These are phyloP conservation scores for Neopestalotiopsis sp. DNA, from an alignment of 2,329 filamentous ascomycete species.

Conservation along the genomic window DNA sequence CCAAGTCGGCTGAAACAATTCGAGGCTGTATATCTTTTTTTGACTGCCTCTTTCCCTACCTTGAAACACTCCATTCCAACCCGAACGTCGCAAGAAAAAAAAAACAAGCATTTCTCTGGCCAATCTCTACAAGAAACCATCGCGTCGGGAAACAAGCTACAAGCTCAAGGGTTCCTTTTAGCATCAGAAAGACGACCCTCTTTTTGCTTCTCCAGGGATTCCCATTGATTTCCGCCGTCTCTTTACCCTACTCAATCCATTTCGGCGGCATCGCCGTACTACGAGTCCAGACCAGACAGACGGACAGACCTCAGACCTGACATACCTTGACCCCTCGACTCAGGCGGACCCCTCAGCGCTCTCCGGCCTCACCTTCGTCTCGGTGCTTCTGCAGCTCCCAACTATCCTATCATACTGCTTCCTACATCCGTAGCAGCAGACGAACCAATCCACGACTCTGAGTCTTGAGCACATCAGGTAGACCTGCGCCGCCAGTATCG, in stretches of 20 bases:
- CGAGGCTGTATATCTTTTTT: not conserved
- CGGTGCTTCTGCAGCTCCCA: not conserved
- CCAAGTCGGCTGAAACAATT: not conserved
- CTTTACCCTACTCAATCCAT: not conserved
- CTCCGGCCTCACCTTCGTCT: conserved; percentile 8
- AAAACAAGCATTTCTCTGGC: not conserved
- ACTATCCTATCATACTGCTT: conserved; percentile 7
- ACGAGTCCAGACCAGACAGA: not conserved
- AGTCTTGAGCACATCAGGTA: not conserved
- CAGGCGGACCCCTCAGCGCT: conserved; percentile 12
- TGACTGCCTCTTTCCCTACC: not conserved
- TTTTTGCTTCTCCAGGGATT: conserved; percentile 1
- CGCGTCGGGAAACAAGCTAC: not conserved
- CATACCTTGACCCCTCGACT: not conserved
- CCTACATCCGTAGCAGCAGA: conserved; percentile 1
- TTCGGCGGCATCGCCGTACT: not conserved
- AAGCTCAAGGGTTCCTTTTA: not conserved
- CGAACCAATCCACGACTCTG: conserved; percentile 11
- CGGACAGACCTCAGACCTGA: not conserved
- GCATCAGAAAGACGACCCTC: conserved; percentile 10
- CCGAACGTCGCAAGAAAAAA: not conserved
- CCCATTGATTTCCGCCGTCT: conserved; percentile 6
- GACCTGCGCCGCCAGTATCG: not conserved
- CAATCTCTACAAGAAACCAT: not conserved
- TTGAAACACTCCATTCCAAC: not conserved